Conservation (phyloP, 345 rosid genomes). For the Dovyalis caffra region DNA sequence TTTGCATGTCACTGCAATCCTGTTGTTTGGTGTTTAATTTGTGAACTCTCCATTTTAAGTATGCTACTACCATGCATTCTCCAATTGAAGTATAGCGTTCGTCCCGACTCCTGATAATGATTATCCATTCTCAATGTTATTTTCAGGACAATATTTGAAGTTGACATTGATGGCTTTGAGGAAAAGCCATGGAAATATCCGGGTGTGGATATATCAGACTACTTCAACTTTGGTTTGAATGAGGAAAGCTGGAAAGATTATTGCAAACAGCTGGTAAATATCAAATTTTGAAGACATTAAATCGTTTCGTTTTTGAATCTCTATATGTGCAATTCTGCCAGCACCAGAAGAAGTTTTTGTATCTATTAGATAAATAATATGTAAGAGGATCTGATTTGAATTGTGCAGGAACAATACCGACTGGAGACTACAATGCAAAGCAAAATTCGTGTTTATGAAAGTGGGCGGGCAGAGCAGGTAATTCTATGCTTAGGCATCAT, state of each 20-base stretch:
- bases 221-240: constrained; percentile 89
- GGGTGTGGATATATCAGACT: constrained; percentile 70
- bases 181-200: constrained; percentile 98
- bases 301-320: too few relatives aligned
- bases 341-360: too few relatives aligned
- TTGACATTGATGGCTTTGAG: constrained; percentile 89
- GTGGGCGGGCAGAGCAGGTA: constrained; percentile 94
- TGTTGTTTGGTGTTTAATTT: not conserved
- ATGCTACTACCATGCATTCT: not conserved
- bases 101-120: constrained; percentile 10
- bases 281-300: too few relatives aligned
- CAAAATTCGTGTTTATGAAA: constrained; percentile 97
- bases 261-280: constrained; percentile 90
- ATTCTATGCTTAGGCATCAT: not conserved
- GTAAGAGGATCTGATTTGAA: constrained; percentile 21
- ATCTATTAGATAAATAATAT: constrained; percentile 21
- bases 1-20: not conserved
- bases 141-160: constrained; percentile 93
- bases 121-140: constrained; percentile 12
- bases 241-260: constrained; percentile 99
- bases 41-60: not conserved
- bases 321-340: too few relatives aligned
- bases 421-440: constrained; percentile 95
- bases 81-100: not conserved
- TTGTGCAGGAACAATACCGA: constrained; percentile 80